Evolutionary conservation across 1,284 basidiomycete genomes (phyloP), one percentile per base, ranked within the genome.

Genomic region (Malassezia obtusa): DNA sequence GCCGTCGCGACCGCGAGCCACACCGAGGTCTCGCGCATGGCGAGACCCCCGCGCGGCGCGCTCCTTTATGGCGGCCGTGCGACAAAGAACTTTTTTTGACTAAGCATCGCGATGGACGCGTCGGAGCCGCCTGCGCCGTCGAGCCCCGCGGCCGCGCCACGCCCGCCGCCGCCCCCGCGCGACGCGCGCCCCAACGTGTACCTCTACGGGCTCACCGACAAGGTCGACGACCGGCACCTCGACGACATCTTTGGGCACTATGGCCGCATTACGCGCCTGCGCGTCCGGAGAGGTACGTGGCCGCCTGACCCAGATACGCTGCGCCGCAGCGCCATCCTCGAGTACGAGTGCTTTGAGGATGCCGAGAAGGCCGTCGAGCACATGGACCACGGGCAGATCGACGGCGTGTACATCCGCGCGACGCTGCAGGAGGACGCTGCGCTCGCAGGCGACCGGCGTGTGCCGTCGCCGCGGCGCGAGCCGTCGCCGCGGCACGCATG

Each of bases 371-470:
- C 66, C 2, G 51, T 61, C 2, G 33, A 58, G 12, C 63, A 66
- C 37, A 64, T 68, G 62, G 57, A 57, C 36, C 45, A 50, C 0
- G 66, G 64, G 1, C 66, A 68, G 48, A 68, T 68, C 37, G 66
- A 68, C 33, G 65, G 63, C 14, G 40, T 28, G 9, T 28, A 11
- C 24, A 43, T 43, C 11, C 40, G 40, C 9, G 40, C 40, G 19
- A 17, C 19, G 24, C 22, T 43, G 7, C 19, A 17, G 9, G 40
- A 43, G 12, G 40, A 43, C 19, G 17, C 40, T 8, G 2, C 3
- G 6, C 21, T 43, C 24, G 38, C 17, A 40, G 38, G 26, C 21
- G 35, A 36, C 21, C 35, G 35, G 35, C 35, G 21, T n/a, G 35
- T 8, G 21, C 35, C n/a, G 35, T 15, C n/a, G 6, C 6, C n/a